Conservation (phyloP, 78 protist species). For the Dictyostelium intermedium region DNA sequence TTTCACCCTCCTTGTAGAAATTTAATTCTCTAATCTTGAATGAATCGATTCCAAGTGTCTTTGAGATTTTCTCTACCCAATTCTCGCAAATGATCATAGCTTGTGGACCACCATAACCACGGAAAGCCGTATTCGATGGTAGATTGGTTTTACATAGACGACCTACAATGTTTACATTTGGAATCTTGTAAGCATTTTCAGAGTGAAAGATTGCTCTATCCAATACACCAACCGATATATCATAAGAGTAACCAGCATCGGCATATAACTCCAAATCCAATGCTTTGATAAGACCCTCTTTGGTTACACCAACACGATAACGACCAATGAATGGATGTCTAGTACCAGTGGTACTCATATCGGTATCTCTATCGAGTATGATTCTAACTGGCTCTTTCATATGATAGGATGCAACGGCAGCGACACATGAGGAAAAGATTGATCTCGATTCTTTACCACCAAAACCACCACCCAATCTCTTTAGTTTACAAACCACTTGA, state of each 20-base stretch:
- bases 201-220: constrained; percentile 91
- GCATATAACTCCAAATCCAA: constrained; percentile 34
- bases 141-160: constrained; percentile 87
- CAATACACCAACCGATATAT: constrained; percentile 91
- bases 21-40: constrained; percentile 79
- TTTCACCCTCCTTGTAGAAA: constrained; percentile 88
- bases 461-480: constrained; percentile 98
- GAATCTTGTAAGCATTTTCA: constrained; percentile 92
- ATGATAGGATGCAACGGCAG: constrained; percentile 87
- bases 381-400: constrained; percentile 84
- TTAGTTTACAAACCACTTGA: constrained; percentile 66
- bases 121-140: constrained; percentile 97
- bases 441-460: constrained; percentile 97
- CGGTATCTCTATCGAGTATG: constrained; percentile 84
- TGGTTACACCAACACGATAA: constrained; percentile 85
- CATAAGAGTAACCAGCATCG: constrained; percentile 93
- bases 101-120: constrained; percentile 98
- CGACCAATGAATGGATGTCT: constrained; percentile 90
- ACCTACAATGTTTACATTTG: constrained; percentile 84
- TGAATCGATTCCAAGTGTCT: constrained; percentile 5
- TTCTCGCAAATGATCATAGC: constrained; percentile 87
- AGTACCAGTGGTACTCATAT: constrained; percentile 90
- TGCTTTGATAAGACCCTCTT: constrained; percentile 78
- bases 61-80: constrained; percentile 87
- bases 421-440: constrained; percentile 34